A percentile compares a stretch with the other conserved stretches of the same genome.
Conservation (phyloP, 1,139 yeast genomes). For the Debaryomycetaceae sp. region DNA sequence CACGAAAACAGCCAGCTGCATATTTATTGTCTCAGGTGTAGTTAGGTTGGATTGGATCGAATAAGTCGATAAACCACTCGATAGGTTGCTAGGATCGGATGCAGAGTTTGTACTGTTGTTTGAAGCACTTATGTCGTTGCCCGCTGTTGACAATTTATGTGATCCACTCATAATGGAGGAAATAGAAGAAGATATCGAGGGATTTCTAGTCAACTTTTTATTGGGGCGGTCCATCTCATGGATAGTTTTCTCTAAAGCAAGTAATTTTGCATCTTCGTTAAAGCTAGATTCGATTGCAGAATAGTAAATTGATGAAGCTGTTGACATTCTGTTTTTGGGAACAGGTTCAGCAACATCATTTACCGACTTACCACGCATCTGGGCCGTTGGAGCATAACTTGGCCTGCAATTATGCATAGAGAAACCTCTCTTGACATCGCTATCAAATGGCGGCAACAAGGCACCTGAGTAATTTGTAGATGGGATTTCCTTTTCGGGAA, state of each 20-base stretch:
- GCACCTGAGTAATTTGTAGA: background rate
- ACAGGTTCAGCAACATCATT: constrained; percentile 4
- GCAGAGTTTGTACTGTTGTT: background rate
- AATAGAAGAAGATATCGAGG: constrained; percentile 15
- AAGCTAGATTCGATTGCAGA: constrained; percentile 12
- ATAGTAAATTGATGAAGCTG: constrained; percentile 11
- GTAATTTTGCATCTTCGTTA: background rate
- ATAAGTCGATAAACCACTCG: constrained; percentile 1
- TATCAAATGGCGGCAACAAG: constrained; percentile 15
- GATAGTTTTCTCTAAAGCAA: constrained; percentile 2
- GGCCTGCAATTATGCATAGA: background rate
- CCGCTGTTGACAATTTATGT: constrained; percentile 4
- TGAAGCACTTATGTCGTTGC: background rate
- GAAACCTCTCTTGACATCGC: background rate
- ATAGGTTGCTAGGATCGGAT: background rate
- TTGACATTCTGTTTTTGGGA: constrained; percentile 5
- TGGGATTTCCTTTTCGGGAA: background rate
- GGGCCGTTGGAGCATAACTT: background rate
- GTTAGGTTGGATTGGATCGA: constrained; percentile 12
- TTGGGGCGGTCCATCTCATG: background rate
- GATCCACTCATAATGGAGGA: constrained; percentile 22
- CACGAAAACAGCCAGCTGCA: constrained; percentile 5
- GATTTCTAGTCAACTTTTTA: constrained; percentile 10
- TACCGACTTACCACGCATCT: background rate
- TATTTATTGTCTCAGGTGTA: constrained; percentile 17